phyloP scores from a whole-genome alignment of 352 stramenopile genomes.

The Phytophthora colocasiae region DNA sequence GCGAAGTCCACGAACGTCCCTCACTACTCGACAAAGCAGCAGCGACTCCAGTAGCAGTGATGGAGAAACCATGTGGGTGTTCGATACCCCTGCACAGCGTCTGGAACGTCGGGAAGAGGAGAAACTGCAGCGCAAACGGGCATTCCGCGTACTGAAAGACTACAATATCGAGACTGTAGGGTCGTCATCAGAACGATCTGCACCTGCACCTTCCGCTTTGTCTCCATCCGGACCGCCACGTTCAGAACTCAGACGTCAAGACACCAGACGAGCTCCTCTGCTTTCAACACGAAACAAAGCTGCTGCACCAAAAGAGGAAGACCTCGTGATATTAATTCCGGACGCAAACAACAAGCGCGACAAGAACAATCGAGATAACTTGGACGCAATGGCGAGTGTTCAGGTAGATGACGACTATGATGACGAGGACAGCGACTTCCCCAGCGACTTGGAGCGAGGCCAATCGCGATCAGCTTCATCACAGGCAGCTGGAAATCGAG shows the following conservation, averaged over 20 bases:
- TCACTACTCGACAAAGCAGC: constrained; percentile 21
- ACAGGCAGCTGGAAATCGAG: constrained; percentile 16
- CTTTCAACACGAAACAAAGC: constrained; percentile 26
- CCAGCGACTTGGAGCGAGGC: constrained; percentile 14
- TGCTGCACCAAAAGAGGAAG: constrained; percentile 37
- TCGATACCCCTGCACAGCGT: constrained; percentile 54
- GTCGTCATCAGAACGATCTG: constrained; percentile 4
- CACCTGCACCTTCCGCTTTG: not conserved
- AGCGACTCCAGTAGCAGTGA: constrained; percentile 37
- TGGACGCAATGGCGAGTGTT: constrained; percentile 20
- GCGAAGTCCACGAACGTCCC: constrained; percentile 6
- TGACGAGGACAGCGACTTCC: constrained; percentile 29
- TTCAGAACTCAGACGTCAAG: constrained; percentile 13
- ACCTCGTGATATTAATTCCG: constrained; percentile 42
- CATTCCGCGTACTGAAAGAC: constrained; percentile 59
- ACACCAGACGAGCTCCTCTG: constrained; percentile 41
- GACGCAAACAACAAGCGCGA: constrained; percentile 20
- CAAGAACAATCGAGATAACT: constrained; percentile 22
- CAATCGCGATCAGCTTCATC: constrained; percentile 17
- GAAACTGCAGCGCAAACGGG: constrained; percentile 49
- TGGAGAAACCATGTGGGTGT: constrained; percentile 58
- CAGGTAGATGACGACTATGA: constrained; percentile 34
- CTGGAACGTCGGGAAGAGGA: constrained; percentile 58
- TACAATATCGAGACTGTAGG: constrained; percentile 51
- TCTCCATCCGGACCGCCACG: constrained; percentile 13